Percentiles rank a stretch among this genome's conserved stretches.
These are phyloP conservation scores for Chrysoporthe austroafricana DNA, from an alignment of 2,329 filamentous ascomycete species.

Conservation along the genomic window DNA sequence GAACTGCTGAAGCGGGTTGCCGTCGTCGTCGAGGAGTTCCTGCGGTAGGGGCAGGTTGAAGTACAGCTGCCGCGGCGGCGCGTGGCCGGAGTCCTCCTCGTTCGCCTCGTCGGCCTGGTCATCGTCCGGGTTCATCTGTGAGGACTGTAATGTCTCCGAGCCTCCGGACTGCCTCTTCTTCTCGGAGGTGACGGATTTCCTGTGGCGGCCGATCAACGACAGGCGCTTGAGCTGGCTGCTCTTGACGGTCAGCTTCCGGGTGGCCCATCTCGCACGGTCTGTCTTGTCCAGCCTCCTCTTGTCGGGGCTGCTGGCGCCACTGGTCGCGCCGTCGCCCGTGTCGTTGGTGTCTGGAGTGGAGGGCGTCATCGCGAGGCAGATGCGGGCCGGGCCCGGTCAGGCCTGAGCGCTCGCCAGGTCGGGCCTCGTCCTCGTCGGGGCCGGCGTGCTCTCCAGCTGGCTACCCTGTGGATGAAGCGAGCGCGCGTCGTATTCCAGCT, in stretches of 20 bases:
- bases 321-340: conserved; percentile 22
- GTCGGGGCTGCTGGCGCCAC: conserved; percentile 34
- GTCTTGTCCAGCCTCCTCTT: conserved; percentile 58
- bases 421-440: conserved; percentile 39
- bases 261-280: conserved; percentile 92
- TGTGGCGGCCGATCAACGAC: conserved; percentile 79
- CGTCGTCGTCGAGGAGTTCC: conserved; percentile 78
- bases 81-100: conserved; percentile 34
- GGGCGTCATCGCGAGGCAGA: conserved; percentile 41
- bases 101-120: conserved; percentile 42
- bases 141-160: conserved; percentile 34
- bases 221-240: conserved; percentile 79
- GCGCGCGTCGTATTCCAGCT: conserved; percentile 13
- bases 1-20: conserved; percentile 70
- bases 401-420: conserved; percentile 47
- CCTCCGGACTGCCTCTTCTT: conserved; percentile 64
- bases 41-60: conserved; percentile 84
- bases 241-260: conserved; percentile 79
- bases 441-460: conserved; percentile 31
- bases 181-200: conserved; percentile 63
- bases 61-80: conserved; percentile 65
- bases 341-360: conserved; percentile 21
- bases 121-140: conserved; percentile 39
- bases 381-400: conserved; percentile 50
- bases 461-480: conserved; percentile 15